These are phyloP conservation scores for Pseudotsuga menziesii DNA, from an alignment of 75 land plant genomes.

Conservation along the genomic window DNA sequence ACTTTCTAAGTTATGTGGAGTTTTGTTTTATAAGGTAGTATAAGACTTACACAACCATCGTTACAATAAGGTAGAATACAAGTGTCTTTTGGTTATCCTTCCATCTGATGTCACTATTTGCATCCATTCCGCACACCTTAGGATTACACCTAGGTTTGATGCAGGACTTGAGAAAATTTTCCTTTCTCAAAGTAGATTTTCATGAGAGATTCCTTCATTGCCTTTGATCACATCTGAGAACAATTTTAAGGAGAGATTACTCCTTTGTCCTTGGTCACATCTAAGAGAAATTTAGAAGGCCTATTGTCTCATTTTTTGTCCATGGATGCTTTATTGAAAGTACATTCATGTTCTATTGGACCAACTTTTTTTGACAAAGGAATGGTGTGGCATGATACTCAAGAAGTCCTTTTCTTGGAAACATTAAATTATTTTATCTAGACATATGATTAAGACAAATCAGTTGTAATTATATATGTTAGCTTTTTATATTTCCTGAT, in stretches of 20 bases:
- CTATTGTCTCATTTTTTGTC: too few species aligned
- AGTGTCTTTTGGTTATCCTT: slow-evolving; percentile 33
- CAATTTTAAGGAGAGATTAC: too few species aligned
- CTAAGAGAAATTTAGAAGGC: too few species aligned
- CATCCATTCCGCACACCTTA: not conserved
- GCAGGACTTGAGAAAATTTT: not conserved
- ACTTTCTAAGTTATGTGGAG: slow-evolving; percentile 80
- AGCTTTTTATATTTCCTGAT: not conserved
- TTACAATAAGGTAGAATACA: slow-evolving; percentile 88
- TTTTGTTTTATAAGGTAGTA: slow-evolving; percentile 76
- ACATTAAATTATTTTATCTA: not conserved
- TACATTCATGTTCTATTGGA: too few species aligned
- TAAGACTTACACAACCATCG: slow-evolving; percentile 95
- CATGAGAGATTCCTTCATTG: too few species aligned
- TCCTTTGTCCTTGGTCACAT: too few species aligned
- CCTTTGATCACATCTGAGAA: too few species aligned
- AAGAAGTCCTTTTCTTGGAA: not conserved
- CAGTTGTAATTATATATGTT: too few species aligned
- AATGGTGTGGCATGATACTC: not conserved
- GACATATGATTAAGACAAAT: not conserved
- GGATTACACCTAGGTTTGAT: not conserved
- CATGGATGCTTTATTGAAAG: too few species aligned
- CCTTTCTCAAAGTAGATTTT: too few species aligned
- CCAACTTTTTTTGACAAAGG: too few species aligned
- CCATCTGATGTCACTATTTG: not conserved